Percentiles rank a stretch among this genome's conserved stretches.
phyloP scores from a whole-genome alignment of 208 protist genomes.

The Sergeia podlipaevii region DNA sequence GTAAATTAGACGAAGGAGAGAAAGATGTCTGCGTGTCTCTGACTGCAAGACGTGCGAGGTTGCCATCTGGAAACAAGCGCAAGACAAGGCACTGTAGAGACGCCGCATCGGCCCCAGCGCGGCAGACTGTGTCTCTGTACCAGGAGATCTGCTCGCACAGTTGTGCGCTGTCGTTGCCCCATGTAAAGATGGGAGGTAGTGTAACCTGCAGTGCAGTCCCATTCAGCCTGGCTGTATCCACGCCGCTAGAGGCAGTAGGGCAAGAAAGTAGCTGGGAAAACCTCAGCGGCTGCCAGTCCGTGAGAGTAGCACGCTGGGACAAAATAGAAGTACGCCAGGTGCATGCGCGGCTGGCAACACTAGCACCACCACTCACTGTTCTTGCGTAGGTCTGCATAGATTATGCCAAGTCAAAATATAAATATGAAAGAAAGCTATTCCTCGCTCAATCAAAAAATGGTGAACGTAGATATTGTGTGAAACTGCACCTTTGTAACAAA shows the following conservation, averaged over 20 bases:
- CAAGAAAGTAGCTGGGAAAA: too few relatives aligned
- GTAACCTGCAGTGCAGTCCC: conserved; percentile 33
- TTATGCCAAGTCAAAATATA: too few relatives aligned
- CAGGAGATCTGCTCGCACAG: neutral
- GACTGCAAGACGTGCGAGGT: conserved; percentile 26
- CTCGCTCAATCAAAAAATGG: too few relatives aligned
- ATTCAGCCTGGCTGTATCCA: neutral
- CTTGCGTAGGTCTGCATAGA: too few relatives aligned
- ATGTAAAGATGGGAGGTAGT: conserved; percentile 41
- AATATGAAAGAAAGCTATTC: too few relatives aligned
- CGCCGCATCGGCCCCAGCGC: neutral
- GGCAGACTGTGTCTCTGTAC: neutral
- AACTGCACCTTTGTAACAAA: too few relatives aligned
- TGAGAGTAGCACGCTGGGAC: neutral
- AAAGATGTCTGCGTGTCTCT: neutral
- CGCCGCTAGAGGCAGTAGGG: neutral
- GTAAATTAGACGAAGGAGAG: too few relatives aligned
- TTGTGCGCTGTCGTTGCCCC: conserved; percentile 7
- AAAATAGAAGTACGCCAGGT: neutral
- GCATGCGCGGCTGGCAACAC: neutral
- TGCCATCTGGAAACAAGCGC: conserved; percentile 47
- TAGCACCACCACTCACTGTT: too few relatives aligned
- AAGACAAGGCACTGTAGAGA: conserved; percentile 28
- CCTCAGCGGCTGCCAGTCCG: neutral
- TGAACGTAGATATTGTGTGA: too few relatives aligned